Conservation (phyloP, 2,329 filamentous ascomycete genomes). For the Truncatella angustata region DNA sequence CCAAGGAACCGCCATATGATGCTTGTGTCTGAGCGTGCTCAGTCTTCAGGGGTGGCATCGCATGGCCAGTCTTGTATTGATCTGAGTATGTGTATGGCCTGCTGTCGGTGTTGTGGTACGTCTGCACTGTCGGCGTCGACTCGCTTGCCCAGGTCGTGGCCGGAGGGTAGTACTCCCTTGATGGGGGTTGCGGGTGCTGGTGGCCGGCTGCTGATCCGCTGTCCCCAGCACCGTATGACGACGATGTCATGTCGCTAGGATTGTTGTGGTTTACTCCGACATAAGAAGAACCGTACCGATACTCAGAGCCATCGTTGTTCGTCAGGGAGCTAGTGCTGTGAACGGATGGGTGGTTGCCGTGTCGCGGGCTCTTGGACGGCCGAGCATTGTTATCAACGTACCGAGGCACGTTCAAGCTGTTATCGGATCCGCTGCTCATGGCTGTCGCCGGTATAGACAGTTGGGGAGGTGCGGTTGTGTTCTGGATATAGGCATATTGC, state of each 20-base stretch:
- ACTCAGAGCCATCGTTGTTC: constrained; percentile 52
- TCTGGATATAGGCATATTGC: constrained; percentile 54
- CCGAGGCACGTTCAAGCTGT: constrained; percentile 51
- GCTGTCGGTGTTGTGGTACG: constrained; percentile 41
- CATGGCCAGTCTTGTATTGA: constrained; percentile 42
- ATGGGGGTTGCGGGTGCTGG: constrained; percentile 12
- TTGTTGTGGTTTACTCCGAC: constrained; percentile 31
- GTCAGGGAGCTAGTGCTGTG: constrained; percentile 48
- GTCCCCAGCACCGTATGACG: constrained; percentile 26
- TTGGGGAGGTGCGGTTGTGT: constrained; percentile 49
- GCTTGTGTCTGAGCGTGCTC: constrained; percentile 37
- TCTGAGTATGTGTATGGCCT: constrained; percentile 50
- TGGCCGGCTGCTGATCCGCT: constrained; percentile 12
- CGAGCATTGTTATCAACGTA: constrained; percentile 56
- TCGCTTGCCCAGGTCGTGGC: constrained; percentile 51
- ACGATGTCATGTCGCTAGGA: constrained; percentile 33
- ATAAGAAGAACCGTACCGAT: constrained; percentile 52
- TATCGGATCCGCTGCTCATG: constrained; percentile 41
- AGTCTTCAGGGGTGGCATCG: constrained; percentile 31
- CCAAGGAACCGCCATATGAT: constrained; percentile 48
- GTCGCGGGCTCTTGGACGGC: constrained; percentile 57
- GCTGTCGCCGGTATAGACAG: constrained; percentile 42
- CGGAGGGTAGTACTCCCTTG: constrained; percentile 48
- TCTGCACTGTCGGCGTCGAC: constrained; percentile 36
- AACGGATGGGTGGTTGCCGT: constrained; percentile 52